Base-by-base conservation (phyloP, 257 asterid genomes). In the Leonotis leonurus region DNA sequence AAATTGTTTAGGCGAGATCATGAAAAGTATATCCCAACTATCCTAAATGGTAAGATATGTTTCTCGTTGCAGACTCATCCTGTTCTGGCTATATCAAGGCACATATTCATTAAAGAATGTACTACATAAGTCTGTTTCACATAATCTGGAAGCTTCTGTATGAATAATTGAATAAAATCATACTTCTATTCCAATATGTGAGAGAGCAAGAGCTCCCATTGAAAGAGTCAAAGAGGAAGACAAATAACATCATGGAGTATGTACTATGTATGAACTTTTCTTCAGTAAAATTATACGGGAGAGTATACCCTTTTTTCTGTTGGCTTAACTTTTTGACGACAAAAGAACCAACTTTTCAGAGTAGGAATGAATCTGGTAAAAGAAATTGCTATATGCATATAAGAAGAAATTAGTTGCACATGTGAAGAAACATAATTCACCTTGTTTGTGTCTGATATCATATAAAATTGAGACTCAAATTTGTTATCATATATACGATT, bases 371-470 rank as follows among this genome's bases (percentile, higher is more conserved):
- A 18, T 14, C 29, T 16, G 12, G 41, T 2, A 16, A 53, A 54
- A 14, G 39, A 52, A 16, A 60, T 25, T 43, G 6, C 29, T 39
- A 33, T 41, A 20, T 60, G 63, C n/a, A n/a, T n/a, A n/a, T n/a
- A 54, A 43, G 48, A 26, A 46, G 2, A 49, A 46, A 33, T 51
- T 58, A 27, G 29, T 43, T 63, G 48, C 54, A 54, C 13, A 59
- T 14, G 25, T 41, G 41, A 60, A 70, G 39, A 54, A n/a, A 39
- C 26, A 25, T 52, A 64, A 64, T 65, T 76, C 75, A 92, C 99
- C 96, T 89, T 89, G 83, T 93, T 89, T 56, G 83, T 25, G 84
- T 93, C 99, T 11, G 97, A 93, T 78, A 92, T 89, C 94, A 89
- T 85, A 68, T 93, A 93, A 76, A 93, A 93, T 65, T 93, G 99